Evolutionary conservation across 2,329 filamentous ascomycete species (phyloP), one percentile per base, ranked within the genome.

Genomic region (Ciborinia camelliae): DNA sequence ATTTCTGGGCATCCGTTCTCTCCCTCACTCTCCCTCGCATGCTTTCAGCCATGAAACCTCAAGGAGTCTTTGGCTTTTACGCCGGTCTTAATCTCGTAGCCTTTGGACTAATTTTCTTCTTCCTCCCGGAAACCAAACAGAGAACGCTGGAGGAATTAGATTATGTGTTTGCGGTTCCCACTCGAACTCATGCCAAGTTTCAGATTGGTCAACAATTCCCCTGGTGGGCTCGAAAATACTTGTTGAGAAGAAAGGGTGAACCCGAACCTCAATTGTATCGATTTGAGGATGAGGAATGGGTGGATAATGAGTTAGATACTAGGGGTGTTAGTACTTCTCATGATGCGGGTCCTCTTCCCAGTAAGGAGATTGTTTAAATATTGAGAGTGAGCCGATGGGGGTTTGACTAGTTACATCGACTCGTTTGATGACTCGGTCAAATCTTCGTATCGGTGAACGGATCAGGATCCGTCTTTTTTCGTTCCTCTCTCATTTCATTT

Each of bases 1-100:
- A 88, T 60, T 82, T 82, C 71, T 85, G 81, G 81, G 84, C 84
- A 0, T 80, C 83, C 0, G 82, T 90, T 0, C 76, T 90, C n/a
- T 82, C 83, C n/a, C 83, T 90, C 60, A 88, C 72, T 9, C 65
- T 74, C 15, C 73, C 72, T 1, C 69, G 70, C 12, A 71, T 73
- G 69, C 60, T 74, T 2, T 43, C 65, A 10, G 67, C 71, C 5
- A 41, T 58, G 52, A 58, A 65, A 37, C 55, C 63, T 2, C 57
- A 68, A 30, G 72, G 83, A 2, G 79, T 83, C 0, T 86, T 86
- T 69, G 78, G 79, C 1, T 78, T 84, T 59, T 86, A 86, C 67
- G 79, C 84, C 0, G 81, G 79, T 0, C 80, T 86, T 67, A 87
- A 87, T 69, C 68, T 85, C 1, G 68, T 84, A 0, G 84, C 82